Conservation (phyloP, 768 basidiomycete genomes). For the Leccinum disarticulatum region DNA sequence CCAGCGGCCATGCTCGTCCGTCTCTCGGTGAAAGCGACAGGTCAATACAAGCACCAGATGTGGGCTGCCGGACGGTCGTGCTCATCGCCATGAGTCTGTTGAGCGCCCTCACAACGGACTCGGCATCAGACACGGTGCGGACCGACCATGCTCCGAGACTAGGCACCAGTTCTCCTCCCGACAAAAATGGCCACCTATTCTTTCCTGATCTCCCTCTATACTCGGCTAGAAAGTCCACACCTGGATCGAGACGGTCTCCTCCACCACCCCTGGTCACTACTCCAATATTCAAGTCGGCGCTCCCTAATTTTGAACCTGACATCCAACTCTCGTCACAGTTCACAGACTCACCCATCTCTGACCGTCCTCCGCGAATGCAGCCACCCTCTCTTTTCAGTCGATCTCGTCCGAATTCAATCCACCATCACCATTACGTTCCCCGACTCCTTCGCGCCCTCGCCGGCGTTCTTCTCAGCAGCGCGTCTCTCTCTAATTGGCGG, state of each 20-base stretch:
- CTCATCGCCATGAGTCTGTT: no score
- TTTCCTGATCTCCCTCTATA: constrained; percentile 16
- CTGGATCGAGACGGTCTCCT: constrained; percentile 12
- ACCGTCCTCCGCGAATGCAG: constrained; percentile 32
- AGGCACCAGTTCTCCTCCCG: constrained; percentile 7
- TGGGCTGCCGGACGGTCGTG: no score
- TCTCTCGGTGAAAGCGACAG: no score
- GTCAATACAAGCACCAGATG: no score
- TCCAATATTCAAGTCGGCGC: constrained; percentile 28
- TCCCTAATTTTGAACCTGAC: constrained; percentile 23
- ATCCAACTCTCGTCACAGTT: constrained; percentile 30
- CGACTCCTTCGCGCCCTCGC: constrained; percentile 63
- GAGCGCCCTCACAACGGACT: no score
- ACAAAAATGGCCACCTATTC: constrained; percentile 7
- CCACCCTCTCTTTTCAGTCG: constrained; percentile 22
- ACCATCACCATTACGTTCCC: constrained; percentile 43
- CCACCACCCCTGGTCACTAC: constrained; percentile 17
- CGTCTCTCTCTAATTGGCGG: constrained; percentile 85
- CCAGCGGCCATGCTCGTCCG: no score
- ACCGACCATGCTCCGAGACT: constrained; percentile 27
- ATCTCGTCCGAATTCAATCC: constrained; percentile 22
- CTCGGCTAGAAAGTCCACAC: constrained; percentile 9
- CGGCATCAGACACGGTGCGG: no score
- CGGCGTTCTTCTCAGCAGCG: constrained; percentile 82
- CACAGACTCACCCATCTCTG: constrained; percentile 30